Evolutionary conservation across 108 stramenopile genomes (phyloP).

Genomic region (Skeletonema costatum): DNA sequence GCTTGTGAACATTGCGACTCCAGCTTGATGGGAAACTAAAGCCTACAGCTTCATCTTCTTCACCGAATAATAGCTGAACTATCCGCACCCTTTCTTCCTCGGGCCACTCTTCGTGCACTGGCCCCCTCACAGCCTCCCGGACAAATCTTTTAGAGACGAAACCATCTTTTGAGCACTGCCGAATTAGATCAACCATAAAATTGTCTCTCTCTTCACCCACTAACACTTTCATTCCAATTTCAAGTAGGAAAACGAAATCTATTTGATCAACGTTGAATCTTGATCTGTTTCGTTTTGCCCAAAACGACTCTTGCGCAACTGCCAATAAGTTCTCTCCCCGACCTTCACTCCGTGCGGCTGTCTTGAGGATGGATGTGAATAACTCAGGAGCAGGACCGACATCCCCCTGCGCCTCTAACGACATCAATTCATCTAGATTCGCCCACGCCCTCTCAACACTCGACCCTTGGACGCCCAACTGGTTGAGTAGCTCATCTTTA

Average conservation of each 20-base stretch:
- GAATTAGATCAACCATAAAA: constrained; percentile 45
- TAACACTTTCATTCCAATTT: constrained; percentile 61
- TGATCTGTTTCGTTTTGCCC: constrained; percentile 40
- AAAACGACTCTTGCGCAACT: constrained; percentile 22
- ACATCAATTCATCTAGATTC: constrained; percentile 61
- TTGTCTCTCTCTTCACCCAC: constrained; percentile 26
- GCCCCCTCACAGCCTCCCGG: not conserved
- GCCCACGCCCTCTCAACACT: constrained; percentile 52
- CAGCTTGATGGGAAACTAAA: constrained; percentile 50
- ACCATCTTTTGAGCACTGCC: constrained; percentile 72
- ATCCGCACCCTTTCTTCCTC: constrained; percentile 40
- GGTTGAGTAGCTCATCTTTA: constrained; percentile 34
- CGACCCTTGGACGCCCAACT: constrained; percentile 34
- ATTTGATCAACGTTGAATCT: constrained; percentile 52
- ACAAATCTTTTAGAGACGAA: constrained; percentile 55
- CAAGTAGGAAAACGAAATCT: constrained; percentile 57
- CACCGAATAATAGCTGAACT: constrained; percentile 36
- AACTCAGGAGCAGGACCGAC: constrained; percentile 50
- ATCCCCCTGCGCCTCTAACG: constrained; percentile 41
- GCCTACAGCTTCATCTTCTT: constrained; percentile 21
- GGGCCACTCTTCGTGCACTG: constrained; percentile 55
- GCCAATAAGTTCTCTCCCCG: constrained; percentile 35
- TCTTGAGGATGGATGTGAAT: constrained; percentile 47
- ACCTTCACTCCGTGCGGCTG: constrained; percentile 30
- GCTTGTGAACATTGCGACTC: constrained; percentile 57